Evolutionary conservation across 805 yeast species (phyloP).

Genomic region (Ogataea paraovalis): DNA sequence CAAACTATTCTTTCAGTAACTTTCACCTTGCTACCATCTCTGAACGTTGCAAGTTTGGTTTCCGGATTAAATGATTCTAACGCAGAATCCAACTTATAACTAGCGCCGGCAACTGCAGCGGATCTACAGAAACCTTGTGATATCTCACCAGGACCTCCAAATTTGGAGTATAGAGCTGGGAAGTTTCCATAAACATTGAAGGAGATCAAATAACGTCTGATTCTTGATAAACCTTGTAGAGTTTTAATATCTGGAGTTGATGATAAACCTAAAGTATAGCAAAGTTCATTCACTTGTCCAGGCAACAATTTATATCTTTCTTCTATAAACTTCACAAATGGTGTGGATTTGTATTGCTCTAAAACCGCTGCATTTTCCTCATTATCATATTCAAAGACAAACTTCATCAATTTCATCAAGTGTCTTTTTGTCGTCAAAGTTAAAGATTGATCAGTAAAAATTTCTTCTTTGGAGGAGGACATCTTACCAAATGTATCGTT

Average conservation of each 20-base stretch:
- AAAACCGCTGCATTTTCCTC: conserved; percentile 42
- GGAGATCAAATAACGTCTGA: conserved; percentile 77
- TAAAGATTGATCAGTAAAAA: conserved; percentile 82
- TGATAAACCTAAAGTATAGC: conserved; percentile 82
- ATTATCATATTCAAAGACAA: conserved; percentile 67
- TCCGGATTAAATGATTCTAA: conserved; percentile 62
- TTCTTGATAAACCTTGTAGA: conserved; percentile 72
- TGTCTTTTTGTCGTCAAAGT: conserved; percentile 72
- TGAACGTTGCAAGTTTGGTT: conserved; percentile 62
- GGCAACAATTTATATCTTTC: conserved; percentile 65
- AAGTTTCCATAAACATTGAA: conserved; percentile 92
- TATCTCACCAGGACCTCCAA: conserved; percentile 94
- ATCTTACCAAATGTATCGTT: conserved; percentile 86
- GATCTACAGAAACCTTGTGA: conserved; percentile 96
- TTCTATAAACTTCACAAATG: conserved; percentile 57
- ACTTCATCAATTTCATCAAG: conserved; percentile 88
- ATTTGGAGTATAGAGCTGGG: conserved; percentile 88
- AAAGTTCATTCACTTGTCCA: conserved; percentile 78
- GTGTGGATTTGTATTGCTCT: conserved; percentile 48
- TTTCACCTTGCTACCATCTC: conserved; percentile 70
- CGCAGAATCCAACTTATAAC: conserved; percentile 75
- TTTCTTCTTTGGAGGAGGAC: conserved; percentile 85
- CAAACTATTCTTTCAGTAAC: conserved; percentile 78
- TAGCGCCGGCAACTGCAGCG: conserved; percentile 97
- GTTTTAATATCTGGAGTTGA: conserved; percentile 57